phyloP scores from a whole-genome alignment of 108 stramenopile genomes.

The Nitzschia palea region DNA sequence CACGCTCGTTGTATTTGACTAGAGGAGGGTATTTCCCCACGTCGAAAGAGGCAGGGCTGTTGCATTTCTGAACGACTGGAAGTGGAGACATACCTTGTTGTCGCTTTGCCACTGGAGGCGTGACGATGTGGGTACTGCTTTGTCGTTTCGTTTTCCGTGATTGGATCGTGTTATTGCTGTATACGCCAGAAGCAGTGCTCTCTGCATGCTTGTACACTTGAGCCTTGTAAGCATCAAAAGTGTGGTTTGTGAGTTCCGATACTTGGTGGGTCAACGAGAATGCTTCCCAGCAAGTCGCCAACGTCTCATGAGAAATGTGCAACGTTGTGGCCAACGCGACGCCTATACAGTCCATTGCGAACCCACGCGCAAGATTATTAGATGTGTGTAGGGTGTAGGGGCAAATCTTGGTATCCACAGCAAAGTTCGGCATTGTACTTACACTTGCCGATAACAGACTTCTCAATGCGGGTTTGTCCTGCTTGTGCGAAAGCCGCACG shows the following conservation, averaged over 20 bases:
- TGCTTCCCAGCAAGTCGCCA: conserved; percentile 78
- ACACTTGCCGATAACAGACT: conserved; percentile 46
- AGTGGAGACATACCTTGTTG: too few relatives aligned
- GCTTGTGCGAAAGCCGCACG: conserved; percentile 30
- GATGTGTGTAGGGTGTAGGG: background rate
- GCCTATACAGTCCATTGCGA: conserved; percentile 19
- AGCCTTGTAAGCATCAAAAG: conserved; percentile 49
- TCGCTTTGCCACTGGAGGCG: conserved; percentile 45
- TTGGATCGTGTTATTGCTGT: conserved; percentile 20
- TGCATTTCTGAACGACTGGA: background rate
- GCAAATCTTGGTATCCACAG: background rate
- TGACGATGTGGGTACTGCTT: conserved; percentile 33
- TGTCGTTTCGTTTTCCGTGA: conserved; percentile 11
- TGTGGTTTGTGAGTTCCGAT: conserved; percentile 42
- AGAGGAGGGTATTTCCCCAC: background rate
- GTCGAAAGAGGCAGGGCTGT: background rate
- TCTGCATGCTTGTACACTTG: conserved; percentile 45
- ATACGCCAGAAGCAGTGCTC: background rate
- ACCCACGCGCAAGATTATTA: background rate
- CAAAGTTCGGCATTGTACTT: conserved; percentile 9
- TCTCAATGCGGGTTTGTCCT: conserved; percentile 28
- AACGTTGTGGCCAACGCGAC: conserved; percentile 47
- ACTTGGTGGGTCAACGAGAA: conserved; percentile 63
- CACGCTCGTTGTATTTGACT: conserved; percentile 54
- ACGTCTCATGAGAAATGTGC: conserved; percentile 44